Conservation (phyloP, 768 basidiomycete species). For the Paxillus ammoniavirescens region DNA sequence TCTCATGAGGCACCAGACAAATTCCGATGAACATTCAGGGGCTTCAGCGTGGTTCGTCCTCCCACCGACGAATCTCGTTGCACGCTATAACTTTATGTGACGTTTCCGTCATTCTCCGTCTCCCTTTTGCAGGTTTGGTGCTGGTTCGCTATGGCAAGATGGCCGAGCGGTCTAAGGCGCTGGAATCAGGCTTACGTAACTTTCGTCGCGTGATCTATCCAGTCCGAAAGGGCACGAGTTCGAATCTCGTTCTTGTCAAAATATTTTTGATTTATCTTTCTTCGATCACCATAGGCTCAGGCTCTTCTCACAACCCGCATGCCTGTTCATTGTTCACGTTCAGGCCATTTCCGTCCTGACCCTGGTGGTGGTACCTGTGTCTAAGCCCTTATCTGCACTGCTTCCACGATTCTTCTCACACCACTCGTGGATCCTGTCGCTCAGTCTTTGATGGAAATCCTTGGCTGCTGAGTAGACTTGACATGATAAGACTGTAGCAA, state of each 20-base stretch:
- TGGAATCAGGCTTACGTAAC: conserved; percentile 41
- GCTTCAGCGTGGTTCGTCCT: too few relatives aligned
- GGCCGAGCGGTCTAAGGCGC: conserved; percentile 64
- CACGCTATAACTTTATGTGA: too few relatives aligned
- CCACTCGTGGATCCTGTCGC: background rate
- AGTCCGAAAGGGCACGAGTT: conserved; percentile 36
- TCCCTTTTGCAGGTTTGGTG: too few relatives aligned
- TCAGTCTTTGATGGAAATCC: background rate
- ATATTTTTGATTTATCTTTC: conserved; percentile 6
- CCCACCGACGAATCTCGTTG: too few relatives aligned
- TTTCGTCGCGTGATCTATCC: conserved; percentile 7
- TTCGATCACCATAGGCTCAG: too few relatives aligned
- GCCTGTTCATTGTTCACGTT: too few relatives aligned
- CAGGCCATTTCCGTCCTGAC: too few relatives aligned
- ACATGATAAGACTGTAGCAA: background rate
- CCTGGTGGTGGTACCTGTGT: background rate
- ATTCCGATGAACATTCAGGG: too few relatives aligned
- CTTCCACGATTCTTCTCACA: background rate
- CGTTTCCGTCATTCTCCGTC: too few relatives aligned
- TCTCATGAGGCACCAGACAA: too few relatives aligned
- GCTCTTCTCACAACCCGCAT: too few relatives aligned
- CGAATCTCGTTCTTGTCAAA: conserved; percentile 38
- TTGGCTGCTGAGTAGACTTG: background rate
- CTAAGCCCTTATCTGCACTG: background rate
- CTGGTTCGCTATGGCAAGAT: conserved; percentile 34